Base-by-base conservation (phyloP, 1,284 basidiomycete genomes). In the Ceratobasidium sp. region DNA sequence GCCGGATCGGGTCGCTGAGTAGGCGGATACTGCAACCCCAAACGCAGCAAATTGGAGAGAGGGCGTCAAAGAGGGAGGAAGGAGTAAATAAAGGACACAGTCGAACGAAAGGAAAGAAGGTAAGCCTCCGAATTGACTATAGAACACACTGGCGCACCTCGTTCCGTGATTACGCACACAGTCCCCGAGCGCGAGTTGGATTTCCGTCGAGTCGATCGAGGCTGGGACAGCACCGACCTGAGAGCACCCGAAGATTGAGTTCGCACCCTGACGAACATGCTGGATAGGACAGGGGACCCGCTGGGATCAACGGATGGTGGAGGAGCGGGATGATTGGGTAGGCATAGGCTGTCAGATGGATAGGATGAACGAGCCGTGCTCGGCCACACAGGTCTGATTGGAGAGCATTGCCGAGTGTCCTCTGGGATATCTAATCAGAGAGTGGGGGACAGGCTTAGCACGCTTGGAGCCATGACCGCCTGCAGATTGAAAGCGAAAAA, bases 1-100 rank as follows among this genome's bases (percentile, higher is more conserved):
- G 62, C 94, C 95, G 59, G 25, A 29, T 29, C 1, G 25, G 25
- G 25, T 29, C 25, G 25, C 25, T 29, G 25, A 29, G 25, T 29
- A 1, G 25, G 25, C 25, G 25, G n/a, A n/a, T n/a, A n/a, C 25
- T 29, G 25, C 25, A 29, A 29, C 25, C 25, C 25, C 25, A 29
- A 29, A 0, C 25, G 25, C 25, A 29, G 25, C 25, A 29, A 29
- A 29, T 29, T 29, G 1, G 25, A 29, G 25, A 29, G 25, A 29
- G 25, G 25, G 25, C 25, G 25, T 1, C 25, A 29, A 29, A 29
- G 25, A 29, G 1, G 1, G 25, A 29, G 25, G 25, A 29, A 29
- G 25, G 1, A 29, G 25, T 1, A 29, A 29, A 29, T 29, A 29
- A 29, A 29, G 25, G 25, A 29, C 25, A 29, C 25, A 29, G 1